Percentiles rank a stretch among this genome's conserved stretches.
Conservation (phyloP, 192 early-diverging fungal species). For the Chytriomyces sp. region DNA sequence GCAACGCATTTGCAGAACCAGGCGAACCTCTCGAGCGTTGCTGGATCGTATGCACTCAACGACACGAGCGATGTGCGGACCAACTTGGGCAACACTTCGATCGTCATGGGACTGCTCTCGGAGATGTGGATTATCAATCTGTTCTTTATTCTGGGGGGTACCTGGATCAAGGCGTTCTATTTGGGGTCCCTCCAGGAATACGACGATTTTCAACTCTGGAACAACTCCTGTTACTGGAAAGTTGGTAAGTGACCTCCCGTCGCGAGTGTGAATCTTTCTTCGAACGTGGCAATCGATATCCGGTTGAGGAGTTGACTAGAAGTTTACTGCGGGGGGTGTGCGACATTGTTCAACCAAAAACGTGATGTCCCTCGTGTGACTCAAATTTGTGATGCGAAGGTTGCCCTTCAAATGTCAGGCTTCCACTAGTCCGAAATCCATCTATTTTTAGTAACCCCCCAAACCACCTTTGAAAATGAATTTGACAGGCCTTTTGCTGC, state of each 20-base stretch:
- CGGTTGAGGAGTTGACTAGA: no score
- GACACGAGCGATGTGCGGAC: constrained; percentile 40
- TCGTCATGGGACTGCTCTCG: constrained; percentile 52
- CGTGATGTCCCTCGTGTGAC: no score
- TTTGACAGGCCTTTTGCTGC: constrained; percentile 50
- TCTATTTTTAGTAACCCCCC: no score
- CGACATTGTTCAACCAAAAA: no score
- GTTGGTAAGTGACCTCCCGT: constrained; percentile 54
- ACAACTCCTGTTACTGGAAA: constrained; percentile 60
- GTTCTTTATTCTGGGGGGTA: constrained; percentile 48
- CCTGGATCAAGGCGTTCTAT: constrained; percentile 49
- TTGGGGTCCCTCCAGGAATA: constrained; percentile 40
- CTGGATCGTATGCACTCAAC: constrained; percentile 47
- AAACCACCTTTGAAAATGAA: no score
- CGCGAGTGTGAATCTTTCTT: no score
- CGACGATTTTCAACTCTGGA: constrained; percentile 54
- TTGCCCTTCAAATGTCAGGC: no score
- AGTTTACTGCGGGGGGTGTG: no score
- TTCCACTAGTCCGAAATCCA: no score
- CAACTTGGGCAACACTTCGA: constrained; percentile 56
- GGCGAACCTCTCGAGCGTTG: neutral
- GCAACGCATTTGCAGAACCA: neutral
- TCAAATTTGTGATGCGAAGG: no score
- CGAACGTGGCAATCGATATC: no score
- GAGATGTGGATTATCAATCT: constrained; percentile 59